Percentiles rank a stretch among this genome's conserved stretches.
phyloP scores from a whole-genome alignment of 805 yeast species.

The Ogataea wickerhamii region DNA sequence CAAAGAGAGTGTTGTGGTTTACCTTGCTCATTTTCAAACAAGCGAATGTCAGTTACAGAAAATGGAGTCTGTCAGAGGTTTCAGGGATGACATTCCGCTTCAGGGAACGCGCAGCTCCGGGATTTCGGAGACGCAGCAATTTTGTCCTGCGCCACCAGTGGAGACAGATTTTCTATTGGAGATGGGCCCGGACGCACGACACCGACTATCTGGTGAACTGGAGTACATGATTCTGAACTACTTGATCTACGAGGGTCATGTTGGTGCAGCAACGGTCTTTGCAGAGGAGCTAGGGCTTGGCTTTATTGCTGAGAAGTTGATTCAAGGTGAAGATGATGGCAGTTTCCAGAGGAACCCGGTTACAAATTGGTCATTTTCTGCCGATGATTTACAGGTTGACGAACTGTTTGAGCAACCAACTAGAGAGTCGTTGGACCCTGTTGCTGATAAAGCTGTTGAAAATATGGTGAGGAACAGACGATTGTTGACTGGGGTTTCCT shows the following conservation, averaged over 20 bases:
- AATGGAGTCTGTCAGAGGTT: too few species aligned
- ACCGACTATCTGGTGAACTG: not conserved
- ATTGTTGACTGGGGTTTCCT: conserved; percentile 39
- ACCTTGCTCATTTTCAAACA: too few species aligned
- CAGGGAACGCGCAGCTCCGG: too few species aligned
- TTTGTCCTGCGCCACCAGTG: not conserved
- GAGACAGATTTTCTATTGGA: conserved; percentile 1
- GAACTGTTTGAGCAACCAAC: conserved; percentile 11
- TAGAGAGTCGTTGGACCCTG: conserved; percentile 4
- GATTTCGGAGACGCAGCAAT: too few species aligned
- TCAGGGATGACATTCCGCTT: too few species aligned
- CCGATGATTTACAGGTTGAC: conserved; percentile 15
- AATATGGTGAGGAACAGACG: conserved; percentile 17
- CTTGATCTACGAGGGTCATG: conserved; percentile 74
- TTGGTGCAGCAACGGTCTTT: conserved; percentile 59
- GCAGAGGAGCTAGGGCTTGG: conserved; percentile 51
- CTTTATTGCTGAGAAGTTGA: conserved; percentile 27
- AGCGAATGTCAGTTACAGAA: too few species aligned
- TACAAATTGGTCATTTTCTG: conserved; percentile 1
- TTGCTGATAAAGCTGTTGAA: conserved; percentile 2
- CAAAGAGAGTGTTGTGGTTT: too few species aligned
- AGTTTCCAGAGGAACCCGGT: conserved; percentile 5
- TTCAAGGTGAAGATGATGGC: conserved; percentile 7
- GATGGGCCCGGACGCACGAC: not conserved
- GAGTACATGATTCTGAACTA: conserved; percentile 62